Evolutionary conservation across 202 grass and related monocot species (phyloP).

Genomic region (Setaria italica): DNA sequence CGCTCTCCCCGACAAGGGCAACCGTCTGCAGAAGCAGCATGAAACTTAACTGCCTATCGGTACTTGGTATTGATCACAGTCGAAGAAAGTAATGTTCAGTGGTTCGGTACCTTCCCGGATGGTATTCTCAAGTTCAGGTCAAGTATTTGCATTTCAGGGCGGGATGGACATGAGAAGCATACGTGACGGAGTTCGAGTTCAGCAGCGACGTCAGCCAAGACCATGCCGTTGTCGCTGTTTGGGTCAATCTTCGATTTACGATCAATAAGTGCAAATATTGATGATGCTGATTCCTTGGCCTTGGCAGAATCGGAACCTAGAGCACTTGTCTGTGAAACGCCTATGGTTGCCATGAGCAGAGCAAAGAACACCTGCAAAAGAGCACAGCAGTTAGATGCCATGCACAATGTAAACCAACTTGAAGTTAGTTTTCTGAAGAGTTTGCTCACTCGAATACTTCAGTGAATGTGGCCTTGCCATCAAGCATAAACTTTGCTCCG

Average conservation of each 20-base stretch:
- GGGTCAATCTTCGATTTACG: slow-evolving; percentile 58
- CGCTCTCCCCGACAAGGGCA: slow-evolving; percentile 25
- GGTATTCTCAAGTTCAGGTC: slow-evolving; percentile 53
- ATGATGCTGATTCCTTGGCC: slow-evolving; percentile 49
- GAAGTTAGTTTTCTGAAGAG: background rate
- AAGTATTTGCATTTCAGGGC: slow-evolving; percentile 51
- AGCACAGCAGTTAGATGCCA: background rate
- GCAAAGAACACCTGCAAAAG: slow-evolving; percentile 58
- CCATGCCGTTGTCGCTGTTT: slow-evolving; percentile 32
- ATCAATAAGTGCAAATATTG: slow-evolving; percentile 64
- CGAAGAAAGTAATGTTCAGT: background rate
- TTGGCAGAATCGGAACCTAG: slow-evolving; percentile 56
- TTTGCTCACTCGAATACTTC: slow-evolving; percentile 60
- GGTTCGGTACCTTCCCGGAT: slow-evolving; percentile 57
- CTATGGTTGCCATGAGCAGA: slow-evolving; percentile 54
- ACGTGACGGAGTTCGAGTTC: slow-evolving; percentile 53
- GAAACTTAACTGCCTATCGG: background rate
- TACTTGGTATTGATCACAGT: background rate
- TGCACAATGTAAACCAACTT: background rate
- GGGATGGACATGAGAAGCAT: slow-evolving; percentile 58
- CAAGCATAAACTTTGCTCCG: slow-evolving; percentile 54
- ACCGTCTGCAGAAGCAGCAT: background rate
- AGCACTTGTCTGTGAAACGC: slow-evolving; percentile 55
- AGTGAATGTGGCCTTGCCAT: slow-evolving; percentile 53
- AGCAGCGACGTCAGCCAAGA: slow-evolving; percentile 47